Conservation (phyloP, 228 moss, liverwort and hornwort species). For the Sphagnum magellanicum region DNA sequence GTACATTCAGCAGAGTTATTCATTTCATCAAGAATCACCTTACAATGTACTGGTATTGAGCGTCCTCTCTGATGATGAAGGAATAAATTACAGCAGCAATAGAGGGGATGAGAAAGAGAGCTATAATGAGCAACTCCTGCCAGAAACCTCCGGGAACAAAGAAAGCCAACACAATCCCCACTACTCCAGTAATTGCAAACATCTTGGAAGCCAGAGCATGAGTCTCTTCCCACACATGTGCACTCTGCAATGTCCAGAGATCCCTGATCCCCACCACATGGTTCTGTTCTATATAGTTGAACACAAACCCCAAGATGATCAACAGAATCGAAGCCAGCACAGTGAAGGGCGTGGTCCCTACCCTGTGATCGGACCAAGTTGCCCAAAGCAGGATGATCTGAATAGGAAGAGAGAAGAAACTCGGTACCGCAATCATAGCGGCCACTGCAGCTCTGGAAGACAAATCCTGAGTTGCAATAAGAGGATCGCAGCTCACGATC, state of each 20-base stretch:
- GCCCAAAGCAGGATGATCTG: constrained; percentile 37
- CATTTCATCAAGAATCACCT: constrained; percentile 15
- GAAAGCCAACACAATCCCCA: constrained; percentile 44
- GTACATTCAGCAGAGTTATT: not conserved
- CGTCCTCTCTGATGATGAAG: constrained; percentile 53
- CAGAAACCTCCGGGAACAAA: constrained; percentile 46
- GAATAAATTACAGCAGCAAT: constrained; percentile 37
- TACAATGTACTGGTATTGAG: constrained; percentile 43
- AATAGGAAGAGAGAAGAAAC: constrained; percentile 34
- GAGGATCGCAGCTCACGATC: constrained; percentile 53
- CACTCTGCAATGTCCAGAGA: constrained; percentile 64
- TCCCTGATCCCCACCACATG: constrained; percentile 74
- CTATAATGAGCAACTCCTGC: constrained; percentile 32
- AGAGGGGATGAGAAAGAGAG: constrained; percentile 24
- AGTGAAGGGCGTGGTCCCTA: constrained; percentile 37
- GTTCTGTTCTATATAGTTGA: constrained; percentile 53
- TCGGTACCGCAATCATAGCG: constrained; percentile 44
- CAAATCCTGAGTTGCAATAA: constrained; percentile 35
- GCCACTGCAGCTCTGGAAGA: constrained; percentile 42
- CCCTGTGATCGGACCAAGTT: constrained; percentile 13
- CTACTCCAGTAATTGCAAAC: constrained; percentile 28
- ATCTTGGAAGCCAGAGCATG: constrained; percentile 47
- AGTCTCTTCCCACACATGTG: constrained; percentile 62
- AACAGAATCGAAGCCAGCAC: constrained; percentile 37
- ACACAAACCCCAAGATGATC: constrained; percentile 30